Evolutionary conservation across 2,329 filamentous ascomycete species (phyloP), one percentile per base, ranked within the genome.

Genomic region (Microdochium trichocladiopsis): DNA sequence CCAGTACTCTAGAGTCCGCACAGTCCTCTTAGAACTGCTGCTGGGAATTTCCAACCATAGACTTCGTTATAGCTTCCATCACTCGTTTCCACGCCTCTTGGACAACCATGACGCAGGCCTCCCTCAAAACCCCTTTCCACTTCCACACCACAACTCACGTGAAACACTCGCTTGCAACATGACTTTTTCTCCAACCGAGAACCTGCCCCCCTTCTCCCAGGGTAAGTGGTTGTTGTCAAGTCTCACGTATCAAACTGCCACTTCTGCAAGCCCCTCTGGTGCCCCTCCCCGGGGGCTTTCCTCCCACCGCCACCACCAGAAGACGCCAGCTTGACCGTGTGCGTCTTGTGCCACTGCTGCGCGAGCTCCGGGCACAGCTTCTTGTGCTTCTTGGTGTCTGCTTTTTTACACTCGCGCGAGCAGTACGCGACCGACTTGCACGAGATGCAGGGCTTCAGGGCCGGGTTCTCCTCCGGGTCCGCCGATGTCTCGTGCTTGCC

Each of bases 171-270:
- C n/a, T n/a, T n/a, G n/a, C n/a, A n/a, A n/a, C n/a, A n/a, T n/a
- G n/a, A n/a, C n/a, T n/a, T n/a, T n/a, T n/a, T n/a, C 28, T 14
- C 28, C 28, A 31, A 31, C 28, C 14, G 8, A 8, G 8, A 31
- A 8, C 28, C 28, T 14, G 28, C 28, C 41, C 18, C 41, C 16
- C n/a, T 45, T n/a, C n/a, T n/a, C n/a, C n/a, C n/a, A n/a, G n/a
- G n/a, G n/a, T n/a, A n/a, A n/a, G n/a, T n/a, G n/a, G n/a, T n/a
- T n/a, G n/a, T n/a, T n/a, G n/a, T n/a, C n/a, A n/a, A n/a, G n/a
- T n/a, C n/a, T 51, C 45, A 51, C 12, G 50, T 51, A 14, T 51
- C 50, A 25, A 51, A 51, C 43, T 51, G 50, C 50, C 50, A 51
- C 45, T 51, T 51, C 50, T 51, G 50, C 50, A 51, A 41, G 22